phyloP scores from a whole-genome alignment of 192 early-diverging fungal species.

The Anaeromyces robustus region DNA sequence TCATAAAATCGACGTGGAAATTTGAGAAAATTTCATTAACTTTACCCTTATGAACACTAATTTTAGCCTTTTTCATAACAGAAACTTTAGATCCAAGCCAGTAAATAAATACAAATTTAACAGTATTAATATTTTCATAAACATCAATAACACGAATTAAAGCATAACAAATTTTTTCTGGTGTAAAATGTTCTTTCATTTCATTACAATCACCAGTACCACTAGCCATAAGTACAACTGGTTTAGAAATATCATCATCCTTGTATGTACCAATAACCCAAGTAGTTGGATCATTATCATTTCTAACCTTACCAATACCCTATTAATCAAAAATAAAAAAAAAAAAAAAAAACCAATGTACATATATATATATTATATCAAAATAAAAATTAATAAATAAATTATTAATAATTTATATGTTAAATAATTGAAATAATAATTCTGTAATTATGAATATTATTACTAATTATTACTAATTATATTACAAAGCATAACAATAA shows the following conservation, averaged over 20 bases:
- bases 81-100: constrained; percentile 18
- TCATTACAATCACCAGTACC: constrained; percentile 13
- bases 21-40: constrained; percentile 11
- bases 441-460: no score
- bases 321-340: no score
- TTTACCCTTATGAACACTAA: constrained; percentile 19
- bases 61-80: constrained; percentile 15
- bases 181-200: constrained; percentile 9
- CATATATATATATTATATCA: no score
- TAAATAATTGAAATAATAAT: no score
- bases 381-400: no score
- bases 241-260: constrained; percentile 13
- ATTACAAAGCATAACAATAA: no score
- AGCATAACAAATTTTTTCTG: constrained; percentile 11
- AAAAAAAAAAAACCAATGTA: no score
- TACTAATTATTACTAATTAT: no score
- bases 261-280: constrained; percentile 20
- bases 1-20: constrained; percentile 18
- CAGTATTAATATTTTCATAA: constrained; percentile 7
- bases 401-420: no score
- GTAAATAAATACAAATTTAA: constrained; percentile 20
- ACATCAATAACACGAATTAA: constrained; percentile 14
- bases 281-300: constrained; percentile 16
- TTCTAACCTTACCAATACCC: constrained; percentile 1
- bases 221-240: constrained; percentile 10